Evolutionary conservation across 306 rosid genomes (phyloP).

Genomic region (Delonix regia): DNA sequence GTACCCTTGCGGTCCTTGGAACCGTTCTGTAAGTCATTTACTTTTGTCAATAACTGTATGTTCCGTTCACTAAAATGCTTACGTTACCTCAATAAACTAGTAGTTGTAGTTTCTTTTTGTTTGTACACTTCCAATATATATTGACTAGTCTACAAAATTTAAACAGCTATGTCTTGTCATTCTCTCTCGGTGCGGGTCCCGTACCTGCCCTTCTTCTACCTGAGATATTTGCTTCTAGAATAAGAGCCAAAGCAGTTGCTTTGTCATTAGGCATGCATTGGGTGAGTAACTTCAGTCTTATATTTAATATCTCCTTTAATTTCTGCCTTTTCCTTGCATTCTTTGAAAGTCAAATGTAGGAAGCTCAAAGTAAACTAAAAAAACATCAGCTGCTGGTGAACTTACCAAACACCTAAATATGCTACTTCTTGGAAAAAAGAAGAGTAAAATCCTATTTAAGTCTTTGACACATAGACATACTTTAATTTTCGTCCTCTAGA

Average conservation of each 20-base stretch:
- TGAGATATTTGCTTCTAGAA: conserved; percentile 89
- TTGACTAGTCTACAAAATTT: conserved; percentile 29
- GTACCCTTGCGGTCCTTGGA: conserved; percentile 75
- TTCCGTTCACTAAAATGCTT: not conserved
- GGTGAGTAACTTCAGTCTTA: conserved; percentile 51
- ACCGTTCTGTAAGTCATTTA: conserved; percentile 77
- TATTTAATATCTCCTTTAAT: not conserved
- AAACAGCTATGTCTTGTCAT: conserved; percentile 78
- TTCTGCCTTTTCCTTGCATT: conserved; percentile 7
- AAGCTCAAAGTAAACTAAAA: conserved; percentile 2
- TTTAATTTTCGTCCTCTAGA: no score
- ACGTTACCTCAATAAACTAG: not conserved
- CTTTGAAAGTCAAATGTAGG: not conserved
- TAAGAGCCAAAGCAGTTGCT: conserved; percentile 90
- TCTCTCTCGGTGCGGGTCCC: conserved; percentile 97
- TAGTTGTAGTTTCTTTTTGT: not conserved
- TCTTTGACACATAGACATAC: no score
- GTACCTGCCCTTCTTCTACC: conserved; percentile 97
- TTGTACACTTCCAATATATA: conserved; percentile 9
- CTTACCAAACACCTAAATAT: conserved; percentile 2
- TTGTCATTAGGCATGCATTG: conserved; percentile 88
- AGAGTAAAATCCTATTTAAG: not conserved
- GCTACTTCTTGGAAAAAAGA: not conserved
- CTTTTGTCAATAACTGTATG: not conserved
- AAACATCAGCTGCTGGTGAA: not conserved